Base-by-base conservation (phyloP, 805 yeast genomes). In the Lipomyces sp. region DNA sequence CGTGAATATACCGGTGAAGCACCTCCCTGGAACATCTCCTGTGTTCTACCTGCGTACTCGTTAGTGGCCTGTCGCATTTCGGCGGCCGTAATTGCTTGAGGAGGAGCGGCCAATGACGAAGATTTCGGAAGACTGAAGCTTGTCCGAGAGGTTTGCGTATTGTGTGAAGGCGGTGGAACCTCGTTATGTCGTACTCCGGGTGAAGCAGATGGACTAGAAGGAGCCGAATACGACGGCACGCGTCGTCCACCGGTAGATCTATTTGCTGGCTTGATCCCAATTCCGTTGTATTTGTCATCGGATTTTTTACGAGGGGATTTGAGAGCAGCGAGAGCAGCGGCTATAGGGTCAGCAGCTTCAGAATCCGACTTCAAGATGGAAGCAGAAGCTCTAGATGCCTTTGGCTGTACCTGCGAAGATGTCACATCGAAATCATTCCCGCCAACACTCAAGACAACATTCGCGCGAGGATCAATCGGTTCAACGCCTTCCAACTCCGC, bases 271-370 rank as follows among this genome's bases (percentile, higher is more conserved):
- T 35, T 54, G 18, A 37, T 45, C 18, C 60, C 65, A 4, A 66
- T 50, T 13, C 66, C 66, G 30, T 62, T 48, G 35, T 37, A 57
- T 62, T 60, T 63, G 34, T 34, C 71, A 53, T n/a, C 59, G 39
- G 62, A 35, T 4, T 15, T 34, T 10, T 13, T 10, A 8, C 8
- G 53, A 29, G 64, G 61, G 54, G 58, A 60, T 71, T 78, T 79
- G 57, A 80, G 73, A 13, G 81, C 82, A 64, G 83, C 84, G 61
- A 86, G 75, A 1, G 87, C 87, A 2, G 86, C 84, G 42, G 85
- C 81, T 55, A 86, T 75, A 7, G 88, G 88, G 71, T 86, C 87
- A n/a, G 6, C 5, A 18, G 34, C 57, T n/a, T 55, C 58, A 3
- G 2, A 18, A n/a, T 35, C 59, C 3, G 32, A 57, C 18, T 35